Evolutionary conservation across 257 asterid genomes (phyloP).

Genomic region (Solanum pinnatisectum): DNA sequence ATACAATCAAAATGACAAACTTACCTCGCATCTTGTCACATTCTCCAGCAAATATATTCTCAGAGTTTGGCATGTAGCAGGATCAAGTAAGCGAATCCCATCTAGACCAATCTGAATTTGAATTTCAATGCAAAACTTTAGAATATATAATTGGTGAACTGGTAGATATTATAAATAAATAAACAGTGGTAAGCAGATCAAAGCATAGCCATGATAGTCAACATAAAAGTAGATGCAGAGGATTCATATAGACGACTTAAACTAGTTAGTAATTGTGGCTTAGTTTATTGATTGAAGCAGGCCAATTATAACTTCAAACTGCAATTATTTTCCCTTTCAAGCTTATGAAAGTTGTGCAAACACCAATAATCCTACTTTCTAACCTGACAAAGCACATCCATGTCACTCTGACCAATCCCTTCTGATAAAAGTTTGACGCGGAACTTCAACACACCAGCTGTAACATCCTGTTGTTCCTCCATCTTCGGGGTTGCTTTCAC

Average conservation of each 20-base stretch:
- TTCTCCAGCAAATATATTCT: slow-evolving; percentile 59
- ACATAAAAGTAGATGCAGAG: not conserved
- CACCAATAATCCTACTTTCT: not conserved
- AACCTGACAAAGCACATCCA: slow-evolving; percentile 93
- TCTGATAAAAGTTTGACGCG: slow-evolving; percentile 73
- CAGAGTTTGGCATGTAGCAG: slow-evolving; percentile 45
- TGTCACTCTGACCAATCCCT: slow-evolving; percentile 59
- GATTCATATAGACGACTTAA: not conserved
- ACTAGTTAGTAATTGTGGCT: not conserved
- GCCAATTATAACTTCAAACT: not conserved
- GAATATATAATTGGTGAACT: not conserved
- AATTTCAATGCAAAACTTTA: not conserved
- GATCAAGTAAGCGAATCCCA: slow-evolving; percentile 71
- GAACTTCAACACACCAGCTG: slow-evolving; percentile 63
- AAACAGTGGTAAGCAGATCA: not conserved
- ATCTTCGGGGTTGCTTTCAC: slow-evolving; percentile 68
- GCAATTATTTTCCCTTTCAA: not conserved
- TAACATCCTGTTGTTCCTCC: slow-evolving; percentile 53
- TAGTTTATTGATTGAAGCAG: not conserved
- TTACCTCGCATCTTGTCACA: slow-evolving; percentile 76
- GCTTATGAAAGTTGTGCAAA: not conserved
- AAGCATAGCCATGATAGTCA: not conserved
- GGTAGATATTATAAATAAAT: not conserved
- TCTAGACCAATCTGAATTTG: slow-evolving; percentile 71
- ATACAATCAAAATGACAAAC: slow-evolving; percentile 2